A percentile compares a stretch with the other conserved stretches of the same genome.
phyloP scores from a whole-genome alignment of 805 yeast genomes.

The Ogataea paraovalis region DNA sequence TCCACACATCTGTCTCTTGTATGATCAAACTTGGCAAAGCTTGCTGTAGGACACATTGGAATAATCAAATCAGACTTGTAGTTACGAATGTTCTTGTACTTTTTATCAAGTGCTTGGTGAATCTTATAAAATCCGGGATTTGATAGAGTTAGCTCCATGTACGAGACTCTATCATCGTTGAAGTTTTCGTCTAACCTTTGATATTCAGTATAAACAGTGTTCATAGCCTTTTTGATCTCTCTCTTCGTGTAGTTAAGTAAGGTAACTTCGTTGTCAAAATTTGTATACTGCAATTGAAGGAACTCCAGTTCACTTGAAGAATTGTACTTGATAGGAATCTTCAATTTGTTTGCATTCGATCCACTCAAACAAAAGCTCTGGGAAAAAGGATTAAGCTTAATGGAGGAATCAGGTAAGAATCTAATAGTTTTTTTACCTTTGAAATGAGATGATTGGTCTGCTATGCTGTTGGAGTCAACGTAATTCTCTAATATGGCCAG shows the following conservation, averaged over 20 bases:
- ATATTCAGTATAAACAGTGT: conserved; percentile 23
- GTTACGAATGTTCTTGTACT: conserved; percentile 52
- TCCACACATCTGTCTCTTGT: conserved; percentile 59
- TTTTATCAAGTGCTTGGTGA: conserved; percentile 57
- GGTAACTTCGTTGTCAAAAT: conserved; percentile 47
- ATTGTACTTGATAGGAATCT: conserved; percentile 74
- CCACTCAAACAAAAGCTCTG: conserved; percentile 59
- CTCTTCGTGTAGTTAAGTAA: conserved; percentile 51
- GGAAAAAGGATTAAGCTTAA: conserved; percentile 71
- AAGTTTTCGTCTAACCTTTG: conserved; percentile 15
- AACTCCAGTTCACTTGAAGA: conserved; percentile 69
- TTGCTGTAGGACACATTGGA: conserved; percentile 75
- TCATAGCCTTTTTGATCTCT: conserved; percentile 43
- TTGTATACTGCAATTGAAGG: conserved; percentile 60
- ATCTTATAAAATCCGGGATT: conserved; percentile 79
- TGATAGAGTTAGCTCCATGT: conserved; percentile 59
- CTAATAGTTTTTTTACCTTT: conserved; percentile 84
- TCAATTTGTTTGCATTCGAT: conserved; percentile 28
- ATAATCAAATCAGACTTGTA: conserved; percentile 60
- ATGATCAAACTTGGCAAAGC: conserved; percentile 37
- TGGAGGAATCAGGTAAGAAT: conserved; percentile 88
- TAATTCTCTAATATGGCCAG: conserved; percentile 30
- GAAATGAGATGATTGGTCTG: conserved; percentile 59
- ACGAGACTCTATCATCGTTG: conserved; percentile 42
- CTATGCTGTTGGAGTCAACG: conserved; percentile 32